phyloP scores from a whole-genome alignment of 768 basidiomycete species.

The Tricholoma furcatifolium region DNA sequence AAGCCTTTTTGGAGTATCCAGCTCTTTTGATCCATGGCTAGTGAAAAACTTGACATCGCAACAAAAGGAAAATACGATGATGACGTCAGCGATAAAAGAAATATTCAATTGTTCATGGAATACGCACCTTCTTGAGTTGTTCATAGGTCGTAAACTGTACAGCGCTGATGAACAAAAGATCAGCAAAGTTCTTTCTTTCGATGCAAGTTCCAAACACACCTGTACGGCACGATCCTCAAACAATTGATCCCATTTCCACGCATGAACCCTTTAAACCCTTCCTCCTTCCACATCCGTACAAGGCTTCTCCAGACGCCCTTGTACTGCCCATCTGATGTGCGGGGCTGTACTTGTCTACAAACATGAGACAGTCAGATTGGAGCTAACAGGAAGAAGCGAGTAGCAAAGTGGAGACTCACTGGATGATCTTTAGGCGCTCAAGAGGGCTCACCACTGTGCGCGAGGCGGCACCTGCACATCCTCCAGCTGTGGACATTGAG shows the following conservation, averaged over 20 bases:
- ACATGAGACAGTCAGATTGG: slow-evolving; percentile 2
- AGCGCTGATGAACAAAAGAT: slow-evolving; percentile 43
- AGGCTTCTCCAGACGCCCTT: slow-evolving; percentile 84
- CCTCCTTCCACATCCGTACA: slow-evolving; percentile 88
- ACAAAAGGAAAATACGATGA: slow-evolving; percentile 3
- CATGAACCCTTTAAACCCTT: slow-evolving; percentile 93
- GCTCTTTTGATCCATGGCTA: slow-evolving; percentile 59
- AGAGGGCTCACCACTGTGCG: slow-evolving; percentile 91
- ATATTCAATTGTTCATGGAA: not conserved
- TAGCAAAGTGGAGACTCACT: slow-evolving; percentile 50
- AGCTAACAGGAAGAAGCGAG: slow-evolving; percentile 8
- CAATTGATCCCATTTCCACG: slow-evolving; percentile 89
- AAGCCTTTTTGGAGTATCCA: slow-evolving; percentile 88
- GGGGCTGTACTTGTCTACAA: slow-evolving; percentile 88
- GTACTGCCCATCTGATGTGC: slow-evolving; percentile 62
- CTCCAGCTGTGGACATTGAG: slow-evolving; percentile 39
- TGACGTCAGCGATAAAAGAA: slow-evolving; percentile 27
- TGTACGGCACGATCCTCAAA: slow-evolving; percentile 90
- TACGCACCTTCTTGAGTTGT: slow-evolving; percentile 77
- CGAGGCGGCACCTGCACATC: slow-evolving; percentile 66
- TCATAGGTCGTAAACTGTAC: slow-evolving; percentile 90
- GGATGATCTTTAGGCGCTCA: slow-evolving; percentile 94
- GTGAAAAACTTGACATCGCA: slow-evolving; percentile 62
- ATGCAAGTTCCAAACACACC: slow-evolving; percentile 29
- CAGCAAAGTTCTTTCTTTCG: not conserved